Conservation (phyloP, 1,284 basidiomycete species). For the Melampsora larici-populina region DNA sequence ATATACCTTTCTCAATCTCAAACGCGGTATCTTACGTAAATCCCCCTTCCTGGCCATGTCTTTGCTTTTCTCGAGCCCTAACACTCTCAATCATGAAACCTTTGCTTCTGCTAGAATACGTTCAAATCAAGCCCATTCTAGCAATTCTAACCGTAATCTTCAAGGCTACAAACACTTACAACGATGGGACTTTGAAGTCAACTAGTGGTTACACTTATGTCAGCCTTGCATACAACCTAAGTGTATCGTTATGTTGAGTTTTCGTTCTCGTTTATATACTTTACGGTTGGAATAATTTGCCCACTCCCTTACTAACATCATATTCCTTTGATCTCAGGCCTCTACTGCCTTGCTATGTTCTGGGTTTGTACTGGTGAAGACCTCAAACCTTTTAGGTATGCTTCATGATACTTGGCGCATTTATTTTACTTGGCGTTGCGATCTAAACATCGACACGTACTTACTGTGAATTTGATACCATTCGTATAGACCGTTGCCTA, state of each 20-base stretch:
- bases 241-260: slow-evolving; percentile 63
- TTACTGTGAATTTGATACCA: not conserved
- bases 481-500: slow-evolving; percentile 67
- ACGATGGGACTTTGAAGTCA: slow-evolving; percentile 78
- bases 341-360: slow-evolving; percentile 89
- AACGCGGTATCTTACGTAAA: slow-evolving; percentile 88
- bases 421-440: not conserved
- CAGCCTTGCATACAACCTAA: slow-evolving; percentile 55
- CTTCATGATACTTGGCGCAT: slow-evolving; percentile 45
- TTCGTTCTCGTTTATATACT: slow-evolving; percentile 47
- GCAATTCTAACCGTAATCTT: slow-evolving; percentile 78
- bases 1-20: slow-evolving; percentile 86
- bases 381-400: slow-evolving; percentile 76
- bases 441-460: not conserved
- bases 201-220: slow-evolving; percentile 68
- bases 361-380: slow-evolving; percentile 85
- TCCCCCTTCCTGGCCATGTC: slow-evolving; percentile 47
- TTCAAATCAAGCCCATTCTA: slow-evolving; percentile 89
- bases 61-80: not conserved
- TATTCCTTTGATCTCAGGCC: slow-evolving; percentile 55
- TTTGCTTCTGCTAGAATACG: slow-evolving; percentile 69
- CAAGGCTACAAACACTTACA: slow-evolving; percentile 80
- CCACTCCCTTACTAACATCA: not conserved
- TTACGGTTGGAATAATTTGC: not conserved
- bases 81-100: too few relatives aligned